These are phyloP conservation scores for Fragilaria radians DNA, from an alignment of 108 stramenopile species.

Conservation along the genomic window DNA sequence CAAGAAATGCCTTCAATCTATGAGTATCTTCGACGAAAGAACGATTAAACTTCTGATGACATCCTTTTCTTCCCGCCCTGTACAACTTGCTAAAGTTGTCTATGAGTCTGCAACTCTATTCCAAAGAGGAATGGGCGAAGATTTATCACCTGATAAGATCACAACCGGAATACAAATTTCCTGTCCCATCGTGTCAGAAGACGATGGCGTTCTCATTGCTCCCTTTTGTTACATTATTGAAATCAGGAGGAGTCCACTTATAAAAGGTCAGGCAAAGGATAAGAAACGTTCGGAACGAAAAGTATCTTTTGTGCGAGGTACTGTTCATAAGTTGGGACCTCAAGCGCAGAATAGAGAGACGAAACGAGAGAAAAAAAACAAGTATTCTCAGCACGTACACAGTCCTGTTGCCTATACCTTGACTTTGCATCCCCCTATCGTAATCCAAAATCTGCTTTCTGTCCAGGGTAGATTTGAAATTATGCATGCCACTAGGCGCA, in stretches of 20 bases:
- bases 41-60: not conserved
- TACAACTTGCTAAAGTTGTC: constrained; percentile 78
- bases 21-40: not conserved
- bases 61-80: constrained; percentile 52
- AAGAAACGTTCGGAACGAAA: not conserved
- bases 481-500: constrained; percentile 66
- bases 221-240: constrained; percentile 57
- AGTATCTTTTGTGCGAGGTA: not conserved
- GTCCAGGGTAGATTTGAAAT: constrained; percentile 83
- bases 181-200: constrained; percentile 33
- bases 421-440: constrained; percentile 85
- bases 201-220: constrained; percentile 5
- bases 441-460: constrained; percentile 92
- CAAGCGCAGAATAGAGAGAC: not conserved
- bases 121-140: constrained; percentile 30
- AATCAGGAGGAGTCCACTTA: constrained; percentile 71
- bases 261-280: constrained; percentile 9
- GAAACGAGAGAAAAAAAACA: constrained; percentile 5
- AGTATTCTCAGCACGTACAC: constrained; percentile 30
- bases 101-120: constrained; percentile 71
- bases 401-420: constrained; percentile 80
- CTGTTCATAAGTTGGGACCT: not conserved
- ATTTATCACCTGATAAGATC: constrained; percentile 42
- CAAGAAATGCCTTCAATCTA: not conserved
- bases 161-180: constrained; percentile 71